A percentile compares a stretch with the other conserved stretches of the same genome.
Conservation (phyloP, 2,329 filamentous ascomycete genomes). For the Nemania sp. region DNA sequence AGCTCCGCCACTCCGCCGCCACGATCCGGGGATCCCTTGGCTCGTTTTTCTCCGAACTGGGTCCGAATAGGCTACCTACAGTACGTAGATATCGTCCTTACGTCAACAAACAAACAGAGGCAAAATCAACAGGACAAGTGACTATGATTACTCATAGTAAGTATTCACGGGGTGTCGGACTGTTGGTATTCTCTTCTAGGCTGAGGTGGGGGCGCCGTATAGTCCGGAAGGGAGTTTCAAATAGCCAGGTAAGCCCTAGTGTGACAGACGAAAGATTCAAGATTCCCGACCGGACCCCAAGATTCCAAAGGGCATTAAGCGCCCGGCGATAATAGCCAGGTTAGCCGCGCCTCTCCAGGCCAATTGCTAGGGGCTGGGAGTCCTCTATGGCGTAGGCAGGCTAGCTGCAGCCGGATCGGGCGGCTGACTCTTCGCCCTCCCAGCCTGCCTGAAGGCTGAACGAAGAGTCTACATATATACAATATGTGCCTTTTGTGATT, state of each 20-base stretch:
- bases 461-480: too few relatives aligned
- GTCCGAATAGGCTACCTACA: not conserved
- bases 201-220: not conserved
- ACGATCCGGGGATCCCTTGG: conserved; percentile 25
- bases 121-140: not conserved
- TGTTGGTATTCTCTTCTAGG: not conserved
- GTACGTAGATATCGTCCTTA: conserved; percentile 8
- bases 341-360: not conserved
- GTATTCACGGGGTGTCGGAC: not conserved
- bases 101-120: not conserved
- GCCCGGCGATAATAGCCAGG: not conserved
- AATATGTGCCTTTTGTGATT: conserved; percentile 4
- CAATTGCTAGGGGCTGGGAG: conserved; percentile 14
- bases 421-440: conserved; percentile 21
- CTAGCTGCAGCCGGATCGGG: conserved; percentile 16
- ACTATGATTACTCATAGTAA: not conserved
- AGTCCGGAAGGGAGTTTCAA: not conserved
- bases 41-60: not conserved
- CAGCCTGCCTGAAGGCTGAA: conserved; percentile 29
- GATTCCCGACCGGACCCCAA: not conserved
- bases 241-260: not conserved
- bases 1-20: conserved; percentile 30
- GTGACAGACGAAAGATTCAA: conserved; percentile 4
- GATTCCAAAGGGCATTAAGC: conserved; percentile 8
- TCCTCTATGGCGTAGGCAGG: conserved; percentile 10